Evolutionary conservation across 2,329 filamentous ascomycete species (phyloP).

Genomic region (Epichloe festucae): DNA sequence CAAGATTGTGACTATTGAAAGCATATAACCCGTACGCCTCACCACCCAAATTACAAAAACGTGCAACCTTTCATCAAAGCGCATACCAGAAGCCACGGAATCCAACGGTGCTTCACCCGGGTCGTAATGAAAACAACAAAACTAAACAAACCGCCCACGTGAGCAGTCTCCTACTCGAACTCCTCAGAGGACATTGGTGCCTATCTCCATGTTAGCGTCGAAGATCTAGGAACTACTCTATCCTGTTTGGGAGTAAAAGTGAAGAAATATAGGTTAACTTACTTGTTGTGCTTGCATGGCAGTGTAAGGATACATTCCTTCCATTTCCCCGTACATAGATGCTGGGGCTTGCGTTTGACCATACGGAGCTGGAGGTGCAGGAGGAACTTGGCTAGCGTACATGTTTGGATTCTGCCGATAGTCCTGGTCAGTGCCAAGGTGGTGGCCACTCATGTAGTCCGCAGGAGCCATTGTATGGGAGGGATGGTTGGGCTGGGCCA

Average conservation of each 20-base stretch:
- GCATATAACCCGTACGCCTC: slow-evolving; percentile 10
- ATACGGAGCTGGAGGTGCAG: slow-evolving; percentile 58
- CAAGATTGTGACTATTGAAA: not conserved
- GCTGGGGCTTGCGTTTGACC: slow-evolving; percentile 58
- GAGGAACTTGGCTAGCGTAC: slow-evolving; percentile 69
- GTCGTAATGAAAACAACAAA: not conserved
- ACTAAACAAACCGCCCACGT: not conserved
- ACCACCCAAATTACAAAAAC: not conserved
- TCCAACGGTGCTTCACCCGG: not conserved
- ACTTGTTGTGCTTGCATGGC: slow-evolving; percentile 76
- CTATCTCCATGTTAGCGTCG: slow-evolving; percentile 12
- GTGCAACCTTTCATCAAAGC: not conserved
- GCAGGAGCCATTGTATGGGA: slow-evolving; percentile 44
- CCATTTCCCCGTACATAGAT: slow-evolving; percentile 65
- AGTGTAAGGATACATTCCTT: slow-evolving; percentile 75
- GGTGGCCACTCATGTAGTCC: slow-evolving; percentile 52
- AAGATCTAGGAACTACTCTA: not conserved
- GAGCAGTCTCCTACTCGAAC: slow-evolving; percentile 25
- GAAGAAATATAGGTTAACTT: slow-evolving; percentile 19
- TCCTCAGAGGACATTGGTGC: slow-evolving; percentile 33
- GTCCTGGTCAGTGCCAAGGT: slow-evolving; percentile 56
- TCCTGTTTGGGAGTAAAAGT: not conserved
- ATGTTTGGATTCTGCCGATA: slow-evolving; percentile 70
- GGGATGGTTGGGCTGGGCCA: slow-evolving; percentile 42
- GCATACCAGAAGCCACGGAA: not conserved